A percentile compares a stretch with the other conserved stretches of the same genome.
Evolutionary conservation across 331 rosid species (phyloP).

Genomic region (Malus hybrid): DNA sequence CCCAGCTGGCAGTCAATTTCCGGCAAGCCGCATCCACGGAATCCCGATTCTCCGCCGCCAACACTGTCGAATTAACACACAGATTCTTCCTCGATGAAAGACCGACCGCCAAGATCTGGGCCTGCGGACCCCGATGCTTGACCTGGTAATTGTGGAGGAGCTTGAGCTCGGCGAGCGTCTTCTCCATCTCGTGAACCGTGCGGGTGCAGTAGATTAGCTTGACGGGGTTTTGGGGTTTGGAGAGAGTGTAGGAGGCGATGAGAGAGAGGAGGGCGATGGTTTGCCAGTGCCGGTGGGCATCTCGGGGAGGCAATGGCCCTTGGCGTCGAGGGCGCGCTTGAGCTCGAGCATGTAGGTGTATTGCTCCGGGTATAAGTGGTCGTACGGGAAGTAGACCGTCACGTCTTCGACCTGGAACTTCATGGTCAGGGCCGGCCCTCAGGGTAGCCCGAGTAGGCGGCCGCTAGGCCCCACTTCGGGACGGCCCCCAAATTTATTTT

Average conservation of each 20-base stretch:
- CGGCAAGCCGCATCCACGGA: slow-evolving; percentile 83
- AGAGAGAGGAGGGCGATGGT: slow-evolving; percentile 78
- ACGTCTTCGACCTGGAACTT: slow-evolving; percentile 76
- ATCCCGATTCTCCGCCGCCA: slow-evolving; percentile 61
- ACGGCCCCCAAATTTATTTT: no score
- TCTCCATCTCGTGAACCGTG: no score
- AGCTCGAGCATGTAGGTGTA: slow-evolving; percentile 78
- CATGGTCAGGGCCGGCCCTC: no score
- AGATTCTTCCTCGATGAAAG: slow-evolving; percentile 5
- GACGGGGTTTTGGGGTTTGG: slow-evolving; percentile 46
- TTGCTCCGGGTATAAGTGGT: slow-evolving; percentile 86
- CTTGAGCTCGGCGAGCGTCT: no score
- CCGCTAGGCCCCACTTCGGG: no score
- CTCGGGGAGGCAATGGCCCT: slow-evolving; percentile 78
- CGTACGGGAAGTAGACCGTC: slow-evolving; percentile 81
- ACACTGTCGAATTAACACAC: slow-evolving; percentile 47
- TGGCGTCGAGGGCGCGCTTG: slow-evolving; percentile 79
- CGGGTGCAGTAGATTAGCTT: no score
- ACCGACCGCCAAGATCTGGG: no score
- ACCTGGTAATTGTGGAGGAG: no score
- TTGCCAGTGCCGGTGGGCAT: slow-evolving; percentile 96
- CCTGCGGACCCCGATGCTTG: no score
- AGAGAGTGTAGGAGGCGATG: slow-evolving; percentile 70
- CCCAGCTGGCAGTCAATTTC: slow-evolving; percentile 82
- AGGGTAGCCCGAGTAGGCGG: no score